A percentile compares a stretch with the other conserved stretches of the same genome.
Evolutionary conservation across 1,284 basidiomycete genomes (phyloP).

Genomic region (Limonomyces culmigenus): DNA sequence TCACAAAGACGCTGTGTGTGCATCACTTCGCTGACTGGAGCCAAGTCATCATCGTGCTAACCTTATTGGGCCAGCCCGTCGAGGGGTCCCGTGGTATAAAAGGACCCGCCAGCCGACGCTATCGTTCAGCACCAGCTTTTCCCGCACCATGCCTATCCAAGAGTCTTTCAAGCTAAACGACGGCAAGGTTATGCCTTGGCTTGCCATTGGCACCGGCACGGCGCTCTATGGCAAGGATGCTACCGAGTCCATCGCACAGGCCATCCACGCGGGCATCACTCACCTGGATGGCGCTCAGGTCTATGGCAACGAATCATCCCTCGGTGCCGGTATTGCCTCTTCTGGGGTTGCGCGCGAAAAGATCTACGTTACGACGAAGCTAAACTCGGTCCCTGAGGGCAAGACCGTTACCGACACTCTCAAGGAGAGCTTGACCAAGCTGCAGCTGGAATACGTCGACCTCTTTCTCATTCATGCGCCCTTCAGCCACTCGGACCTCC

Average conservation of each 20-base stretch:
- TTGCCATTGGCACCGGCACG: slow-evolving; percentile 58
- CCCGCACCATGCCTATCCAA: slow-evolving; percentile 6
- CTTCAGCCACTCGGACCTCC: slow-evolving; percentile 24
- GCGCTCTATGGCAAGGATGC: slow-evolving; percentile 38
- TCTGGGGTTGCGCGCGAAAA: slow-evolving; percentile 35
- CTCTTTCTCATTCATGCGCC: slow-evolving; percentile 66
- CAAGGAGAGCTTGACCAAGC: slow-evolving; percentile 34
- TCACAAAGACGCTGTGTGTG: no score
- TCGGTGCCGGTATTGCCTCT: slow-evolving; percentile 32
- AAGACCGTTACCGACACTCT: slow-evolving; percentile 34
- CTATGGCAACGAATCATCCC: slow-evolving; percentile 44
- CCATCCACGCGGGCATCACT: slow-evolving; percentile 43
- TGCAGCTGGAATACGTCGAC: slow-evolving; percentile 53
- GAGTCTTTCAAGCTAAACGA: slow-evolving; percentile 37
- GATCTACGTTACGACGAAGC: slow-evolving; percentile 55
- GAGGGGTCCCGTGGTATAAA: no score
- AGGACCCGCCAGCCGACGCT: no score
- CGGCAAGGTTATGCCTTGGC: slow-evolving; percentile 35
- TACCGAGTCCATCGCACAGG: slow-evolving; percentile 25
- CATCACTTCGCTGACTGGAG: no score
- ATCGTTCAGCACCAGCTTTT: no score
- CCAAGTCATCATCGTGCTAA: no score
- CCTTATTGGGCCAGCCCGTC: no score
- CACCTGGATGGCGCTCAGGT: slow-evolving; percentile 61
- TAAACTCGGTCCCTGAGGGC: slow-evolving; percentile 20